Percentiles rank a stretch among this genome's conserved stretches.
Conservation (phyloP, 805 yeast genomes). For the Barnettozyma siamensis region DNA sequence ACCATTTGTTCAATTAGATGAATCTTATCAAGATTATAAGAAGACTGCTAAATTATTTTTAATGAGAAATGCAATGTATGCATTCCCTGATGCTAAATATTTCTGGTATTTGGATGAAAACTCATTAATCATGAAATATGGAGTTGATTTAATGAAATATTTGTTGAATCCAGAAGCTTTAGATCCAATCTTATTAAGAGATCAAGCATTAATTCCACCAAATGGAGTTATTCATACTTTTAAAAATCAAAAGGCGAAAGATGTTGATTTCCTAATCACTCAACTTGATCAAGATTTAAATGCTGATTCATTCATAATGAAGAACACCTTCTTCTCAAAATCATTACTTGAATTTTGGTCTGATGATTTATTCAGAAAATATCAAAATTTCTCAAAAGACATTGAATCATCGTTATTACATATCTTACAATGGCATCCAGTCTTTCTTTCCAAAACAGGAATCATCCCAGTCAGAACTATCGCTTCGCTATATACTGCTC, state of each 20-base stretch:
- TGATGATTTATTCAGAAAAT: constrained; percentile 64
- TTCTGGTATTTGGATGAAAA: constrained; percentile 84
- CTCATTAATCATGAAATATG: constrained; percentile 68
- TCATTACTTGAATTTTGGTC: constrained; percentile 76
- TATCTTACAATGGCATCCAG: constrained; percentile 92
- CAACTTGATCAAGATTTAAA: constrained; percentile 63
- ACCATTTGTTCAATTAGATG: constrained; percentile 45
- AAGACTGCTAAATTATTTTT: constrained; percentile 61
- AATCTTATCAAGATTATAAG: constrained; percentile 33
- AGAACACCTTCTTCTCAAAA: constrained; percentile 58
- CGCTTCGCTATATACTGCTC: constrained; percentile 38
- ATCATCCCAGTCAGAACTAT: constrained; percentile 61
- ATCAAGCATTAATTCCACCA: constrained; percentile 69
- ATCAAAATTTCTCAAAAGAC: constrained; percentile 48
- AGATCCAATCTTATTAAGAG: constrained; percentile 57
- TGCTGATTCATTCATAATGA: constrained; percentile 65
- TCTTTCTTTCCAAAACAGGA: constrained; percentile 63
- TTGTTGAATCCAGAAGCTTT: constrained; percentile 56
- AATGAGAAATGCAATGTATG: constrained; percentile 84
- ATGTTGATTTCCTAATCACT: constrained; percentile 57
- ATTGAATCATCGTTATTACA: constrained; percentile 77
- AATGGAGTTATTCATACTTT: constrained; percentile 65
- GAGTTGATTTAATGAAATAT: constrained; percentile 53
- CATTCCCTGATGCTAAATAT: constrained; percentile 87
- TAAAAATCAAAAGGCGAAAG: constrained; percentile 47